Conservation (phyloP, 805 yeast species). For the Wickerhamomyces xylosicus region DNA sequence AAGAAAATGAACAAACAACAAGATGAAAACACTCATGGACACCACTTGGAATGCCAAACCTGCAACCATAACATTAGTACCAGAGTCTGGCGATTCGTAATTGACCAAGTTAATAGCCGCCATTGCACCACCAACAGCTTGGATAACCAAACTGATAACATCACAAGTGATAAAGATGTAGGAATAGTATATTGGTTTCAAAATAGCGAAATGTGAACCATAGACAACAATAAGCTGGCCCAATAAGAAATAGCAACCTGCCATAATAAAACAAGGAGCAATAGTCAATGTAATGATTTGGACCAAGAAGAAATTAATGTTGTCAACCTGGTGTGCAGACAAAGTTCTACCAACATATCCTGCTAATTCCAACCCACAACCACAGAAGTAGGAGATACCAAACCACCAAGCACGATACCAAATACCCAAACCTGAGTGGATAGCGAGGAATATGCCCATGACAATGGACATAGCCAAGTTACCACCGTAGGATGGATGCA, state of each 20-base stretch:
- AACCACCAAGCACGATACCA: slow-evolving; percentile 55
- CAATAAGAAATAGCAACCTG: slow-evolving; percentile 64
- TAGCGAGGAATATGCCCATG: slow-evolving; percentile 35
- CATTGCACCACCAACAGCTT: slow-evolving; percentile 69
- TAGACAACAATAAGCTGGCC: slow-evolving; percentile 57
- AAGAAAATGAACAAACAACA: slow-evolving; percentile 38
- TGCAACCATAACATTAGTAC: slow-evolving; percentile 60
- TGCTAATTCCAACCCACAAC: slow-evolving; percentile 47
- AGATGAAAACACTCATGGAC: slow-evolving; percentile 50
- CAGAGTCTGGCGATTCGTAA: slow-evolving; percentile 25
- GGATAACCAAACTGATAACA: slow-evolving; percentile 50
- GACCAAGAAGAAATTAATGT: slow-evolving; percentile 36
- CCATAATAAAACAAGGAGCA: slow-evolving; percentile 80
- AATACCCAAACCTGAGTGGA: slow-evolving; percentile 32
- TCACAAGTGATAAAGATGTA: slow-evolving; percentile 62
- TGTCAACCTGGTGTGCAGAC: slow-evolving; percentile 28
- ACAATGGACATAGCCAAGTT: slow-evolving; percentile 49
- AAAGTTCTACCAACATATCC: slow-evolving; percentile 58
- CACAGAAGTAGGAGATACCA: slow-evolving; percentile 42
- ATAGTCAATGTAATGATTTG: slow-evolving; percentile 63
- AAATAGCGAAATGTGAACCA: slow-evolving; percentile 40
- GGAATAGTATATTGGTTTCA: slow-evolving; percentile 51
- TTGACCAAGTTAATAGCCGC: slow-evolving; percentile 38
- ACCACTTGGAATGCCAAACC: slow-evolving; percentile 72
- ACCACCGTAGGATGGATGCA: slow-evolving; percentile 44